Percentiles rank a stretch among this genome's conserved stretches.
These are phyloP conservation scores for Hemerocallis citrina DNA, from an alignment of 106 monocot species.

Conservation along the genomic window DNA sequence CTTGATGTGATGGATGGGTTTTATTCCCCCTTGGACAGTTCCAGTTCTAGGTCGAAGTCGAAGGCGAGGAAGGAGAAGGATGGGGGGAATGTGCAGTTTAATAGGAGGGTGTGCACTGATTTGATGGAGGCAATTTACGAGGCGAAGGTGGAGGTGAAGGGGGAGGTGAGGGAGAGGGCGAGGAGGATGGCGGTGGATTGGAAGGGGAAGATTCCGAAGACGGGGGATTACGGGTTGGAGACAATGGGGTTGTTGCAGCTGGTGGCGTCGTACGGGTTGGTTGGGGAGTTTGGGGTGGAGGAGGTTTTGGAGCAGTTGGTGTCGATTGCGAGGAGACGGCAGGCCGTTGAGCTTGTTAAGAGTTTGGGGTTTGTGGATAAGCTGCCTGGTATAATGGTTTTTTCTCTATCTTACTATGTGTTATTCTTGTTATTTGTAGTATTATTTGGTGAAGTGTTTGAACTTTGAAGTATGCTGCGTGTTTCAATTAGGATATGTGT, in stretches of 20 bases:
- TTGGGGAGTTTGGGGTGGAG: constrained; percentile 22
- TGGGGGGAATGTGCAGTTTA: background rate
- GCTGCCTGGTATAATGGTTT: constrained; percentile 32
- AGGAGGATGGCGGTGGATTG: constrained; percentile 30
- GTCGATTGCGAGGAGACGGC: constrained; percentile 23
- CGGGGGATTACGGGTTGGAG: constrained; percentile 15
- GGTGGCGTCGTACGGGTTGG: constrained; percentile 23
- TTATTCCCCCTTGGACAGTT: background rate
- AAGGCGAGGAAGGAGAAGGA: background rate
- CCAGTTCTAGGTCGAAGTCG: background rate
- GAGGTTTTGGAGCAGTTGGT: constrained; percentile 39
- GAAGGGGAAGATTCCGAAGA: constrained; percentile 31
- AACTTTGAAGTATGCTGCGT: too few species aligned
- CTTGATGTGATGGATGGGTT: constrained; percentile 22
- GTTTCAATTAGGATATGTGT: too few species aligned
- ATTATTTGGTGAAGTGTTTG: too few species aligned
- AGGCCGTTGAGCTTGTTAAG: constrained; percentile 31
- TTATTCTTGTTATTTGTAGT: too few species aligned
- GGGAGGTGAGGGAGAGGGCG: constrained; percentile 23
- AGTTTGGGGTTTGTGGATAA: constrained; percentile 26
- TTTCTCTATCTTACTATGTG: background rate
- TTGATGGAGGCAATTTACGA: constrained; percentile 33
- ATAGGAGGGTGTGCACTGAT: constrained; percentile 27
- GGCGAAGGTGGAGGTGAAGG: constrained; percentile 18
- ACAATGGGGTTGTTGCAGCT: constrained; percentile 45